Conservation (phyloP, 1,284 basidiomycete genomes). For the Ganoderma sp. region DNA sequence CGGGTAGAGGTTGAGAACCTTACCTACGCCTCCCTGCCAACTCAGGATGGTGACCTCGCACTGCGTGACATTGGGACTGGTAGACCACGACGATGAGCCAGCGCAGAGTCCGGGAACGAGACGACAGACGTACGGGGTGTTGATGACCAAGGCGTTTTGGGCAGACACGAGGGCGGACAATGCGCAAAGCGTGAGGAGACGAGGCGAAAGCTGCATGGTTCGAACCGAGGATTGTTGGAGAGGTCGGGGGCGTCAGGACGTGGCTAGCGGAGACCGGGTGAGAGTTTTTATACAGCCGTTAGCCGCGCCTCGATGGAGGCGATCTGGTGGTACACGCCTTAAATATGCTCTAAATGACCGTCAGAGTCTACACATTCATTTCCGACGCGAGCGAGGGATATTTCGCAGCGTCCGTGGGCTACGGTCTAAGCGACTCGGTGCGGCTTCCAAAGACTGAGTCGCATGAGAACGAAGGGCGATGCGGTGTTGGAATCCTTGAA, state of each 20-base stretch:
- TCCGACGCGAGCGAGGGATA: too few species aligned
- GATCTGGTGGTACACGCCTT: not conserved
- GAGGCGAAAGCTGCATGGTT: not conserved
- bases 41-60: not conserved
- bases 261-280: not conserved
- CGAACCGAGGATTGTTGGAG: not conserved
- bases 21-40: not conserved
- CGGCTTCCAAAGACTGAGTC: not conserved
- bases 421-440: not conserved
- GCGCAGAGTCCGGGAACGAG: not conserved
- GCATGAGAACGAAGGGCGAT: not conserved
- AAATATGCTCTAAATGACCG: not conserved
- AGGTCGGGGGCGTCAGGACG: not conserved
- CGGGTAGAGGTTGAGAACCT: not conserved
- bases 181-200: not conserved
- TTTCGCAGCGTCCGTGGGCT: not conserved
- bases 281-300: not conserved
- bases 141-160: not conserved
- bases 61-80: not conserved
- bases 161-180: not conserved
- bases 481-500: not conserved
- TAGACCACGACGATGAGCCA: not conserved
- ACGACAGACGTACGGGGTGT: not conserved
- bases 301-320: not conserved
- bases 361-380: not conserved